These are phyloP conservation scores for Moesziomyces aphidis DNA, from an alignment of 1,284 basidiomycete species.

Conservation along the genomic window DNA sequence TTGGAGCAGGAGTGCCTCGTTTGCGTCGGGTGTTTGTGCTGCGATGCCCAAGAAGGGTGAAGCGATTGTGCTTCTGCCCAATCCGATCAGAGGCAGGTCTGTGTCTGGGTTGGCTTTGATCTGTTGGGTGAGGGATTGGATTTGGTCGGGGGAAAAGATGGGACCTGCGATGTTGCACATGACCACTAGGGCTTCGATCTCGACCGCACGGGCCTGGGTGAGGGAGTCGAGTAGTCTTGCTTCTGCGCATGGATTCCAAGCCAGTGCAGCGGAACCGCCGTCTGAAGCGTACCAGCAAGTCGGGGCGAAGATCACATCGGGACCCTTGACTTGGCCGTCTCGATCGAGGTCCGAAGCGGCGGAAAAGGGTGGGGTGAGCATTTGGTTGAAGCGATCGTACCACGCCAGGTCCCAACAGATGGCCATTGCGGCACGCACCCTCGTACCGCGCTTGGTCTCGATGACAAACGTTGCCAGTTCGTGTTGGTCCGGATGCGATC, in stretches of 20 bases:
- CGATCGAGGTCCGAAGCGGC: constrained; percentile 33
- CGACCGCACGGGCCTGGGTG: constrained; percentile 54
- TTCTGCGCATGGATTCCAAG: constrained; percentile 57
- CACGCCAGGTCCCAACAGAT: constrained; percentile 67
- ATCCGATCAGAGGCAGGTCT: constrained; percentile 40
- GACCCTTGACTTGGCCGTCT: constrained; percentile 43
- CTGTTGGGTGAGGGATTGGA: constrained; percentile 7
- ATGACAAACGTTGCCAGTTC: constrained; percentile 51
- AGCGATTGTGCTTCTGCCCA: constrained; percentile 56
- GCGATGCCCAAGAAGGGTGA: constrained; percentile 59
- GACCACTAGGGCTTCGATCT: constrained; percentile 57
- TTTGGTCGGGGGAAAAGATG: constrained; percentile 5
- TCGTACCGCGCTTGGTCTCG: constrained; percentile 54
- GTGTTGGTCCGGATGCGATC: constrained; percentile 53
- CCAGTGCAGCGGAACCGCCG: constrained; percentile 52
- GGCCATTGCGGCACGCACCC: constrained; percentile 52
- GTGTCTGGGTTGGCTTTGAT: constrained; percentile 17
- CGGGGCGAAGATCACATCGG: constrained; percentile 64
- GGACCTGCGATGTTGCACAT: constrained; percentile 66
- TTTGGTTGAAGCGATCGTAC: constrained; percentile 57
- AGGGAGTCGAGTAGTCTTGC: constrained; percentile 54
- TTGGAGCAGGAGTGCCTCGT: constrained; percentile 55
- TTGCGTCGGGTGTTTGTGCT: constrained; percentile 38
- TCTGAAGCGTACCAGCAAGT: constrained; percentile 67
- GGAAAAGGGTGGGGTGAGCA: constrained; percentile 29